Conservation (phyloP, 129 eudicot genomes). For the Dittrichia graveolens region DNA sequence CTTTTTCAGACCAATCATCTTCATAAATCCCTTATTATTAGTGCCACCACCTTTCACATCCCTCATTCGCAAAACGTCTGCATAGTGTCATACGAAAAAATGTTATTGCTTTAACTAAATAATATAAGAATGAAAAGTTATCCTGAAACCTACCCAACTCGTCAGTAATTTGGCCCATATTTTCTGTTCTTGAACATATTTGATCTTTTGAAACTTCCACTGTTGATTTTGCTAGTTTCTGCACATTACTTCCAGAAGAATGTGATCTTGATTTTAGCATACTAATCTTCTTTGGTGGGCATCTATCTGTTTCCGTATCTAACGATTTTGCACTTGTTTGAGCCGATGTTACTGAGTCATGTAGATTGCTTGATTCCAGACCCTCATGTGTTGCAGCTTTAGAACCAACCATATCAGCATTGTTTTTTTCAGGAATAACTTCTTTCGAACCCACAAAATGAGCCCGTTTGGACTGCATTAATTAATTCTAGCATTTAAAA, state of each 20-base stretch:
- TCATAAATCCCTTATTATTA: slow-evolving; percentile 57
- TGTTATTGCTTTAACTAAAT: neutral
- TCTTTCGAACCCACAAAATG: slow-evolving; percentile 37
- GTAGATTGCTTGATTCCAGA: slow-evolving; percentile 22
- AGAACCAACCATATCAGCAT: slow-evolving; percentile 25
- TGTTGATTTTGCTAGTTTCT: slow-evolving; percentile 45
- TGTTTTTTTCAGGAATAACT: slow-evolving; percentile 34
- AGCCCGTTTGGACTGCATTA: slow-evolving; percentile 30
- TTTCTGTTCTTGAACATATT: slow-evolving; percentile 42
- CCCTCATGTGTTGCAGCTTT: neutral
- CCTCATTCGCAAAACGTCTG: slow-evolving; percentile 48
- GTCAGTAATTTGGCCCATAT: slow-evolving; percentile 34
- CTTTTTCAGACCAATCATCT: slow-evolving; percentile 67
- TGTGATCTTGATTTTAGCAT: slow-evolving; percentile 47
- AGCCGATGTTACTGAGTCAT: slow-evolving; percentile 30
- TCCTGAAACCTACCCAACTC: slow-evolving; percentile 55
- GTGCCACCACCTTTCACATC: slow-evolving; percentile 45
- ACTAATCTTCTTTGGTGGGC: slow-evolving; percentile 41
- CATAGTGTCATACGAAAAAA: slow-evolving; percentile 30
- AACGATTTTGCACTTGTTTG: slow-evolving; percentile 34
- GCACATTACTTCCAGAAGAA: slow-evolving; percentile 46
- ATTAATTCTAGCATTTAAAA: slow-evolving; percentile 10
- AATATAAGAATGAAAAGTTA: slow-evolving; percentile 1
- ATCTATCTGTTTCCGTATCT: slow-evolving; percentile 43
- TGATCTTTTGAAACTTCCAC: slow-evolving; percentile 50